Evolutionary conservation across 2,329 filamentous ascomycete species (phyloP).

Genomic region (Talaromyces marneffei): DNA sequence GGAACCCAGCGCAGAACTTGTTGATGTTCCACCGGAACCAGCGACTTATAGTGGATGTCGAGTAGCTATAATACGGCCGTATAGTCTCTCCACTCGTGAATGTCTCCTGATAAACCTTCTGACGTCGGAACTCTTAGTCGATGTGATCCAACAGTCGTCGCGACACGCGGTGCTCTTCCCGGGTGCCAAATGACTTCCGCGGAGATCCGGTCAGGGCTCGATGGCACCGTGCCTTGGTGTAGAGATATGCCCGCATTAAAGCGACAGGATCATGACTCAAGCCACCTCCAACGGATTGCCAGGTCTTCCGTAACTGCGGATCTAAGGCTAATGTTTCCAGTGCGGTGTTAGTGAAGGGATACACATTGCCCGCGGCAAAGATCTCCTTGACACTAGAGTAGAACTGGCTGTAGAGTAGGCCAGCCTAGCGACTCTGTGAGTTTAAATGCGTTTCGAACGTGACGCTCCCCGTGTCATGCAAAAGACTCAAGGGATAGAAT

Average conservation of each 20-base stretch:
- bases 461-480: not conserved
- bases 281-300: not conserved
- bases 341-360: not conserved
- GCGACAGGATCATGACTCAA: not conserved
- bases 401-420: not conserved
- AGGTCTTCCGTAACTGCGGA: not conserved
- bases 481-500: not conserved
- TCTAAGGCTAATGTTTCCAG: not conserved
- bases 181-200: not conserved
- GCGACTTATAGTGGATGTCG: not conserved
- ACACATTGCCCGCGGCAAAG: not conserved
- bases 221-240: not conserved
- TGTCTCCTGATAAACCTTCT: not conserved
- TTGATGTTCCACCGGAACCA: not conserved
- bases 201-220: not conserved
- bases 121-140: no score
- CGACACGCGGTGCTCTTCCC: not conserved
- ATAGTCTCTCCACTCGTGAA: not conserved
- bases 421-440: not conserved
- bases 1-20: no score
- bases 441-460: not conserved
- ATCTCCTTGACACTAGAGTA: not conserved
- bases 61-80: not conserved
- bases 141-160: not conserved
- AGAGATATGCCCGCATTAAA: not conserved